phyloP scores from a whole-genome alignment of 2,329 filamentous ascomycete genomes.

The Colletotrichum higginsianum region DNA sequence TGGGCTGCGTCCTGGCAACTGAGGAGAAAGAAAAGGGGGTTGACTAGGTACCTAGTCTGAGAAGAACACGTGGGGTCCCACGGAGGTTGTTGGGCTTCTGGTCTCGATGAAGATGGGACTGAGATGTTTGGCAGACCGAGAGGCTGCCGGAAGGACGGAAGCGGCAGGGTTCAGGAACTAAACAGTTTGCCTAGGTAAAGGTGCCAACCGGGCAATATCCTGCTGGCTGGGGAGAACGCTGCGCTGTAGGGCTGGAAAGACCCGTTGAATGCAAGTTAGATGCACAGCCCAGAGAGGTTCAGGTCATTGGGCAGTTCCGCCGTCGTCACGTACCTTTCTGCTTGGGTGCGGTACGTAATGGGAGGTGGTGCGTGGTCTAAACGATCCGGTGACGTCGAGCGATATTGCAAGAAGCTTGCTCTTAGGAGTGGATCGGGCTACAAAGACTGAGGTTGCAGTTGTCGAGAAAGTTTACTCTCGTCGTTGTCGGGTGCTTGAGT shows the following conservation, averaged over 20 bases:
- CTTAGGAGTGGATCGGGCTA: slow-evolving; percentile 21
- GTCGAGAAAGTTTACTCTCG: slow-evolving; percentile 8
- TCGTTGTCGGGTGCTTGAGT: slow-evolving; percentile 29
- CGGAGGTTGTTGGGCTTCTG: slow-evolving; percentile 16
- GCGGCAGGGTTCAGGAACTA: slow-evolving; percentile 33
- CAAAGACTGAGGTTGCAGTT: slow-evolving; percentile 29
- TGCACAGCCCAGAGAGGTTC: slow-evolving; percentile 32
- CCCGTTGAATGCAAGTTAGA: slow-evolving; percentile 41
- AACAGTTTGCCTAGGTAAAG: background rate
- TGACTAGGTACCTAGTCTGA: slow-evolving; percentile 15
- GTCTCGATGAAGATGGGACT: slow-evolving; percentile 11
- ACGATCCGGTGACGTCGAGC: slow-evolving; percentile 22
- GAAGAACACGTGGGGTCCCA: slow-evolving; percentile 46
- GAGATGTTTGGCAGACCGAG: slow-evolving; percentile 5
- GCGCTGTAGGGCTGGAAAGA: slow-evolving; percentile 37
- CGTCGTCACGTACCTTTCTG: slow-evolving; percentile 2
- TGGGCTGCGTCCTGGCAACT: slow-evolving; percentile 22
- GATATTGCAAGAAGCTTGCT: slow-evolving; percentile 14
- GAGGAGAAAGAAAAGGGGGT: slow-evolving; percentile 7
- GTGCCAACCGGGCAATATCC: slow-evolving; percentile 35
- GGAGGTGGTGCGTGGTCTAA: background rate
- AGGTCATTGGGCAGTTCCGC: slow-evolving; percentile 29
- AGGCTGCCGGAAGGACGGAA: slow-evolving; percentile 5
- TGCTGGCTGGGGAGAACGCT: slow-evolving; percentile 25
- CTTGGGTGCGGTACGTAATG: background rate